These are phyloP conservation scores for Suhomyces canberraensis DNA, from an alignment of 805 yeast genomes.

Conservation along the genomic window DNA sequence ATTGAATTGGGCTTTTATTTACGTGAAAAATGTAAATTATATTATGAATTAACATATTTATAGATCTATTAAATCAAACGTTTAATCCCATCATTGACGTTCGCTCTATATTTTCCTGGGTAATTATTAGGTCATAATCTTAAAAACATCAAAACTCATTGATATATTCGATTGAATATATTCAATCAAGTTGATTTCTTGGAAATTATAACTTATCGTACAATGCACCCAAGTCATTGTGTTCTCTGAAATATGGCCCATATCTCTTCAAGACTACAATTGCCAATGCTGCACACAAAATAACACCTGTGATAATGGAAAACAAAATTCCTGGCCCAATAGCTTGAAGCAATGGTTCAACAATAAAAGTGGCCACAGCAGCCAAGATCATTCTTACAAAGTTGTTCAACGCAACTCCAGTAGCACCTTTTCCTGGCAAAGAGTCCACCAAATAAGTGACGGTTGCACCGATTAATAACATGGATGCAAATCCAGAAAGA, in stretches of 20 bases:
- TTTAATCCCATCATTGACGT: no score
- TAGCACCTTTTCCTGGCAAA: slow-evolving; percentile 83
- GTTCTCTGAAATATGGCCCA: slow-evolving; percentile 64
- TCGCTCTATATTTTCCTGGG: no score
- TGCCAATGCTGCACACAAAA: slow-evolving; percentile 40
- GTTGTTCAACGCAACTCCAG: slow-evolving; percentile 83
- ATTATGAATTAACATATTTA: no score
- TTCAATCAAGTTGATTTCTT: no score
- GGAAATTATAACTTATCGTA: slow-evolving; percentile 49
- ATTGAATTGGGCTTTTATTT: no score
- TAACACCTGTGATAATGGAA: slow-evolving; percentile 61
- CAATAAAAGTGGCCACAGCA: slow-evolving; percentile 69
- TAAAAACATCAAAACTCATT: no score
- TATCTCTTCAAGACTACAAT: slow-evolving; percentile 48
- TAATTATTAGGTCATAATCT: no score
- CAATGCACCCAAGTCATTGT: slow-evolving; percentile 53
- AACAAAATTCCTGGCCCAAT: slow-evolving; percentile 71
- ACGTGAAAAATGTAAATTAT: no score
- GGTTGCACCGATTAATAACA: slow-evolving; percentile 80
- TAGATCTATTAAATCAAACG: no score
- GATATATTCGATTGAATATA: no score
- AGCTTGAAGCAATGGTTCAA: slow-evolving; percentile 66
- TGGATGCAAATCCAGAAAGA: slow-evolving; percentile 74
- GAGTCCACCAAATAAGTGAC: slow-evolving; percentile 80
- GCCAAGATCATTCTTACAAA: slow-evolving; percentile 71